These are phyloP conservation scores for Jatropha podagrica DNA, from an alignment of 441 rosid genomes.

Conservation along the genomic window DNA sequence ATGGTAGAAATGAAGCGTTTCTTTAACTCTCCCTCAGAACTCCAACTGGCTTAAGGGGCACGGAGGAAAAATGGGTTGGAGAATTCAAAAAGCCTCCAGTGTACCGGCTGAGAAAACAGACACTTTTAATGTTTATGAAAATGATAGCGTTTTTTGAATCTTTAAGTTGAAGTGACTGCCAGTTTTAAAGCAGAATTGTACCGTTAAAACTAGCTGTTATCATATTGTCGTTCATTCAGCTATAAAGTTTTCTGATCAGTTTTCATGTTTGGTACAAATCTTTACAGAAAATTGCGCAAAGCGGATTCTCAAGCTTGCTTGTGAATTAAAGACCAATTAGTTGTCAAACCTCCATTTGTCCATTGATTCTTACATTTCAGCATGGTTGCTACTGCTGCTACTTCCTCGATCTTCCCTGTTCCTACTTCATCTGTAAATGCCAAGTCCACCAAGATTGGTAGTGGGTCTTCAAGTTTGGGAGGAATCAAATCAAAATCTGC, in stretches of 20 bases:
- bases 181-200: neutral
- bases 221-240: neutral
- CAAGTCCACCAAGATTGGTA: conserved; percentile 42
- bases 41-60: too few species aligned
- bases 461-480: conserved; percentile 49
- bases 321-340: neutral
- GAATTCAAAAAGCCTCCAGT: neutral
- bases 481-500: conserved; percentile 46
- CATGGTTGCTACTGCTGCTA: conserved; percentile 85
- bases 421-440: conserved; percentile 49
- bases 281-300: neutral
- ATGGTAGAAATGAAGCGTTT: too few species aligned
- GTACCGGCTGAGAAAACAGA: neutral
- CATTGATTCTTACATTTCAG: conserved; percentile 25
- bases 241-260: neutral
- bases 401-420: conserved; percentile 71
- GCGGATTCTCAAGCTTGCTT: neutral
- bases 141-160: neutral
- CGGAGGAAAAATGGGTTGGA: too few species aligned
- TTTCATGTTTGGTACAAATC: conserved; percentile 8
- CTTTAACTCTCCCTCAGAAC: neutral
- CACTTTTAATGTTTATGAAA: too few species aligned
- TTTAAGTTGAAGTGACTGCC: neutral
- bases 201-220: neutral
- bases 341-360: conserved; percentile 22